A percentile compares a stretch with the other conserved stretches of the same genome.
Conservation (phyloP, 768 basidiomycete genomes). For the Lactarius trivialis region DNA sequence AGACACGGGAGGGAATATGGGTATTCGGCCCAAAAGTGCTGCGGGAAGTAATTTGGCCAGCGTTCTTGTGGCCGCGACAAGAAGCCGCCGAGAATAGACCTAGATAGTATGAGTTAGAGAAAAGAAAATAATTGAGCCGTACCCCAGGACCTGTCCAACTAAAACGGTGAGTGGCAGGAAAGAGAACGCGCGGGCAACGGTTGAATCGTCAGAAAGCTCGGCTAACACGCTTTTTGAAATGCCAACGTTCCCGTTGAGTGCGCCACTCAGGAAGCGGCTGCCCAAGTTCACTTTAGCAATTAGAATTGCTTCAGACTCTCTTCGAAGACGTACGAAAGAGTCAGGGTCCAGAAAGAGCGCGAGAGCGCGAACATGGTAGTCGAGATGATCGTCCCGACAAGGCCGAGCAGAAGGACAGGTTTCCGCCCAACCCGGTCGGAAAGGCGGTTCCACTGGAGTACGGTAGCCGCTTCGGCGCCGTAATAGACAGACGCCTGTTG, state of each 20-base stretch:
- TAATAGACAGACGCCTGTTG: conserved; percentile 41
- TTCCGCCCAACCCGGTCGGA: conserved; percentile 44
- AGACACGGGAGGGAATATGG: conserved; percentile 27
- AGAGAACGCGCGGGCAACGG: conserved; percentile 39
- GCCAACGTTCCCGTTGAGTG: conserved; percentile 26
- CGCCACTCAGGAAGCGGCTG: background rate
- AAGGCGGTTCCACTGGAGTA: conserved; percentile 40
- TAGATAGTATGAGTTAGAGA: background rate
- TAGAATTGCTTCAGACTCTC: background rate
- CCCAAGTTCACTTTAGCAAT: background rate
- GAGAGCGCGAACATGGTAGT: conserved; percentile 33
- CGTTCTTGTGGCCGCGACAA: conserved; percentile 24
- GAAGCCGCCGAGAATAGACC: conserved; percentile 20
- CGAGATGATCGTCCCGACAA: conserved; percentile 30
- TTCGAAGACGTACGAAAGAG: conserved; percentile 20
- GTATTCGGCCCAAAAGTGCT: conserved; percentile 23
- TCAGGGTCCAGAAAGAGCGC: conserved; percentile 29
- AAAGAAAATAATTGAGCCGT: background rate
- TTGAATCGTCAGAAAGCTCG: conserved; percentile 55
- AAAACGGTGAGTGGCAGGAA: conserved; percentile 28
- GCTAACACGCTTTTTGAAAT: conserved; percentile 68
- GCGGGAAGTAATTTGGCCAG: conserved; percentile 19
- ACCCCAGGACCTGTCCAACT: background rate
- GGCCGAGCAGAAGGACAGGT: conserved; percentile 35
- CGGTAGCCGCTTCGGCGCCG: conserved; percentile 38